Evolutionary conservation across 129 eudicot species (phyloP).

Genomic region (Saussurea involucrata): DNA sequence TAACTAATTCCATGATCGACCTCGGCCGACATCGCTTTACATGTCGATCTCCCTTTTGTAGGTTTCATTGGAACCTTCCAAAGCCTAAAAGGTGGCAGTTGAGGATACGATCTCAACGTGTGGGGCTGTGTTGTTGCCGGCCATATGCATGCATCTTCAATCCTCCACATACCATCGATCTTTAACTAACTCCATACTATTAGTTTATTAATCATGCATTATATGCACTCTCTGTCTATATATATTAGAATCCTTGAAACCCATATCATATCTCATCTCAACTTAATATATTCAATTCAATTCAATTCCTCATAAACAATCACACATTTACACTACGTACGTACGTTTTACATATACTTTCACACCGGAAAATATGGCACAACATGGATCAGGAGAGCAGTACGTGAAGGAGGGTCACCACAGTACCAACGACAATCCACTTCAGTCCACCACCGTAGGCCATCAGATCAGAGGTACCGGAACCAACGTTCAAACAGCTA

Average conservation of each 20-base stretch:
- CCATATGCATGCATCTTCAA: neutral
- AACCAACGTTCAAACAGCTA: too few species aligned
- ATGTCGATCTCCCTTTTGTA: neutral
- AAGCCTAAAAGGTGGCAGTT: neutral
- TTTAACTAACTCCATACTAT: too few species aligned
- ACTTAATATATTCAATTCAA: too few species aligned
- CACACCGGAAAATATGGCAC: slow-evolving; percentile 13
- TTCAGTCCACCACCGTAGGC: slow-evolving; percentile 11
- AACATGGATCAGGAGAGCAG: slow-evolving; percentile 24
- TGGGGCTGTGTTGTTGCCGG: neutral
- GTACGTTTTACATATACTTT: too few species aligned
- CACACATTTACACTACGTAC: too few species aligned
- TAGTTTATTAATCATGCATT: too few species aligned
- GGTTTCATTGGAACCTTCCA: neutral
- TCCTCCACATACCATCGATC: neutral
- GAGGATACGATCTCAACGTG: neutral
- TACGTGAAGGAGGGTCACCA: slow-evolving; percentile 18
- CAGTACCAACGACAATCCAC: slow-evolving; percentile 18
- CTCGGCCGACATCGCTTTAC: neutral
- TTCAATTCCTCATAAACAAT: too few species aligned
- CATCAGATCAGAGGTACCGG: neutral
- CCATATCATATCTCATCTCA: slow-evolving; percentile 20
- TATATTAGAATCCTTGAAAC: slow-evolving; percentile 16
- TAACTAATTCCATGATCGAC: neutral
- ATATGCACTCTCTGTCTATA: too few species aligned